phyloP scores from a whole-genome alignment of 2,329 filamentous ascomycete genomes.

The Aspergillus arachidicola region DNA sequence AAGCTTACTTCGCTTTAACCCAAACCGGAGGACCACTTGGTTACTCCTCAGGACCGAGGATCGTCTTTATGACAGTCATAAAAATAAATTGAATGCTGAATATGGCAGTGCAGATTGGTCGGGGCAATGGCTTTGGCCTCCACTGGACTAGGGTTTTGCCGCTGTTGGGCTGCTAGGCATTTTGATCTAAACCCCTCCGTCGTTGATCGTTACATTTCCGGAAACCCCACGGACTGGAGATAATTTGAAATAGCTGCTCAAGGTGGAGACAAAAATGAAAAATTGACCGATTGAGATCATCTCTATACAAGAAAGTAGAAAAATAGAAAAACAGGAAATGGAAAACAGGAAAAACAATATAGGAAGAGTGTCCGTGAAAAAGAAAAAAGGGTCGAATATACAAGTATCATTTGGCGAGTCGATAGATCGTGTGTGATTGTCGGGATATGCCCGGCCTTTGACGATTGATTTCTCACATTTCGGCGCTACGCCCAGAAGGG shows the following conservation, averaged over 20 bases:
- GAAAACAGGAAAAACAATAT: not conserved
- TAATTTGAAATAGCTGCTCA: not conserved
- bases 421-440: not conserved
- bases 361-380: not conserved
- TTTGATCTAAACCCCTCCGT: not conserved
- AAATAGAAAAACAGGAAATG: not conserved
- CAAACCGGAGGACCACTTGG: not conserved
- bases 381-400: not conserved
- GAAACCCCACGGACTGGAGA: not conserved
- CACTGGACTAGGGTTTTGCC: constrained; percentile 4
- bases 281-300: not conserved
- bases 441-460: not conserved
- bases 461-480: not conserved
- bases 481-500: not conserved
- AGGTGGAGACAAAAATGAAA: not conserved
- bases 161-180: constrained; percentile 2
- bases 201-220: not conserved
- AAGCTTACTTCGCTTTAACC: not conserved
- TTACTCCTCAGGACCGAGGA: not conserved
- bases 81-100: not conserved
- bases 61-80: constrained; percentile 3
- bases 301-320: not conserved
- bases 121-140: not conserved
- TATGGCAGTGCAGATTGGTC: not conserved
- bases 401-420: not conserved